Conservation (phyloP, 2,329 filamentous ascomycete species). For the Furcasterigmium sp. region DNA sequence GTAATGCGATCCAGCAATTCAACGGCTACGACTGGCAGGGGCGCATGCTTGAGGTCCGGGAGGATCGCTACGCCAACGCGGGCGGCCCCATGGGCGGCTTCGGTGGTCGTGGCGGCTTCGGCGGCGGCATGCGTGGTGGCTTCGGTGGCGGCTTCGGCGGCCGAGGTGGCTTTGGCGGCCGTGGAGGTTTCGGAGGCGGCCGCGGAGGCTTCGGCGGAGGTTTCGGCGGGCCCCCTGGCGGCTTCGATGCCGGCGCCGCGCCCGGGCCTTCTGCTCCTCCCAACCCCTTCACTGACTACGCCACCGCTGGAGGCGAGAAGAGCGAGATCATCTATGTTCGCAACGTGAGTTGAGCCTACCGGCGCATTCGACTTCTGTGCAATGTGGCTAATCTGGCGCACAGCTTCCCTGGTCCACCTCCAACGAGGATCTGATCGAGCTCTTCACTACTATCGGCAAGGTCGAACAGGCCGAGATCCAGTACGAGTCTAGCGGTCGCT, state of each 20-base stretch:
- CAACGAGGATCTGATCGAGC: conserved; percentile 93
- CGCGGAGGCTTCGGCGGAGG: conserved; percentile 41
- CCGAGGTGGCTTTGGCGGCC: conserved; percentile 38
- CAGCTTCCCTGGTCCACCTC: conserved; percentile 98
- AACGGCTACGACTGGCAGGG: conserved; percentile 99
- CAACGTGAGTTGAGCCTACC: conserved; percentile 63
- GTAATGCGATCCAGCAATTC: conserved; percentile 94
- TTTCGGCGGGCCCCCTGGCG: conserved; percentile 30
- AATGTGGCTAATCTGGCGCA: no score
- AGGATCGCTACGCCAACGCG: conserved; percentile 81
- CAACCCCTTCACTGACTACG: conserved; percentile 92
- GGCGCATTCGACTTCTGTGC: no score
- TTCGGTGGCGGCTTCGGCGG: conserved; percentile 48
- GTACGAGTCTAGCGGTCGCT: conserved; percentile 94
- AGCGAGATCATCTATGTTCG: conserved; percentile 88
- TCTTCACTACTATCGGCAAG: conserved; percentile 97
- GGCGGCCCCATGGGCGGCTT: conserved; percentile 49
- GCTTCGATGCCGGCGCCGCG: conserved; percentile 44
- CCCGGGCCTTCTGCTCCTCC: conserved; percentile 51
- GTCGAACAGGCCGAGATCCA: conserved; percentile 99
- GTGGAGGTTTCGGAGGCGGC: conserved; percentile 35
- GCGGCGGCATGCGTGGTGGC: conserved; percentile 53
- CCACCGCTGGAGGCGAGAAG: conserved; percentile 79
- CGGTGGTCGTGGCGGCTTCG: conserved; percentile 52
- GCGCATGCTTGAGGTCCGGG: conserved; percentile 85